phyloP scores from a whole-genome alignment of 2,329 filamentous ascomycete genomes.

The Alternaria triticimaculans region DNA sequence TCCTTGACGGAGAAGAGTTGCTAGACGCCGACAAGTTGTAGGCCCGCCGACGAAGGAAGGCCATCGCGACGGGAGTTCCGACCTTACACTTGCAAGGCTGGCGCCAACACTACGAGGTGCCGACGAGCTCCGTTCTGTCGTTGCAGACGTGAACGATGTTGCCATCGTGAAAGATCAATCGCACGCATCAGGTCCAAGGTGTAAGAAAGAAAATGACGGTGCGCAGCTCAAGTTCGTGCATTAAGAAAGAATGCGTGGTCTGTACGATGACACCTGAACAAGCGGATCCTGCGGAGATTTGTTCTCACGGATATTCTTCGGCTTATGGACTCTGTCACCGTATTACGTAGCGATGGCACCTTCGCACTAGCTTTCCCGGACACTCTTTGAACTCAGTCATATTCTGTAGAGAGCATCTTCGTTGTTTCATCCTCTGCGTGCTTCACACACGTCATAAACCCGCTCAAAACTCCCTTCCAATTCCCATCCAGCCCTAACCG shows the following conservation, averaged over 20 bases:
- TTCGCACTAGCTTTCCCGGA: not conserved
- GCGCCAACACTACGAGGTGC: not conserved
- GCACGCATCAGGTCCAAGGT: not conserved
- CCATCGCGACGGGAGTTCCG: not conserved
- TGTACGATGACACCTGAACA: not conserved
- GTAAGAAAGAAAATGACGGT: not conserved
- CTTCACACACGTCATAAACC: not conserved
- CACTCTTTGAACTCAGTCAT: not conserved
- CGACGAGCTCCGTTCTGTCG: not conserved
- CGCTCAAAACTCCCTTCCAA: not conserved
- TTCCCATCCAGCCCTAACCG: not conserved
- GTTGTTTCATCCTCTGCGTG: not conserved
- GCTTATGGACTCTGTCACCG: not conserved
- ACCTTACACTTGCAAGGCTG: not conserved
- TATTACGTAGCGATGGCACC: not conserved
- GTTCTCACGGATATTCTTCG: not conserved
- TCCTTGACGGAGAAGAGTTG: not conserved
- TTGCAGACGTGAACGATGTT: not conserved
- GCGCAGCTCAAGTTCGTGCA: not conserved
- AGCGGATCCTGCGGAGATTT: not conserved
- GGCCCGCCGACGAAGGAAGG: not conserved
- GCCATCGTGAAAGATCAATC: not conserved
- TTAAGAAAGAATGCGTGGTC: not conserved
- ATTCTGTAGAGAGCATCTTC: not conserved
- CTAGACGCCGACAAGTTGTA: not conserved